These are phyloP conservation scores for Acacia concinna DNA, from an alignment of 331 rosid genomes.

Conservation along the genomic window DNA sequence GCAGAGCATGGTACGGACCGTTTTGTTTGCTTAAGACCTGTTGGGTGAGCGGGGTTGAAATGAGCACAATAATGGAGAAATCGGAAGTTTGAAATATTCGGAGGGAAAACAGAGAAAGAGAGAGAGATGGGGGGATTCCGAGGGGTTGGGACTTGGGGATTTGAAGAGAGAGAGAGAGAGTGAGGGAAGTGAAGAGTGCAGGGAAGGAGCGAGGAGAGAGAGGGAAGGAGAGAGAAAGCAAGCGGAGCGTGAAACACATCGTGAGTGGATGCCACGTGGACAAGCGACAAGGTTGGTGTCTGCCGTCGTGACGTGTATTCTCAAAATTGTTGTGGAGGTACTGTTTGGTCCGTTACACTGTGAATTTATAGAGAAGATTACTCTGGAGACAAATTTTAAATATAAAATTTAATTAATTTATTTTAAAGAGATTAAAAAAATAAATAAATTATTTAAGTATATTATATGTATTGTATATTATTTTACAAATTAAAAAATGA, in stretches of 20 bases:
- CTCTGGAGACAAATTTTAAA: no score
- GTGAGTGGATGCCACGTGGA: not conserved
- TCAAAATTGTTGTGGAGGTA: not conserved
- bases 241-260: not conserved
- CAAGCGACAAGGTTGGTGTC: not conserved
- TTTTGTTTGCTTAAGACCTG: not conserved
- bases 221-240: not conserved
- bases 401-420: no score
- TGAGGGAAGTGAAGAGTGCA: not conserved
- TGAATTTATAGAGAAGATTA: not conserved
- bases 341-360: not conserved
- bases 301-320: not conserved
- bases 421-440: no score
- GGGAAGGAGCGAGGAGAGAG: not conserved
- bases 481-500: no score
- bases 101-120: not conserved
- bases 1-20: conserved; percentile 54
- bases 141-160: not conserved
- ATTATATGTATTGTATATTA: no score
- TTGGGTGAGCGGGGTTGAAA: not conserved
- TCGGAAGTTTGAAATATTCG: not conserved
- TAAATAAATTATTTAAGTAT: no score
- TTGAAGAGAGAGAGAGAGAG: not conserved
- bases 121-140: not conserved
- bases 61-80: not conserved